Evolutionary conservation across 768 basidiomycete species (phyloP).

Genomic region (Tylopilus felleus): DNA sequence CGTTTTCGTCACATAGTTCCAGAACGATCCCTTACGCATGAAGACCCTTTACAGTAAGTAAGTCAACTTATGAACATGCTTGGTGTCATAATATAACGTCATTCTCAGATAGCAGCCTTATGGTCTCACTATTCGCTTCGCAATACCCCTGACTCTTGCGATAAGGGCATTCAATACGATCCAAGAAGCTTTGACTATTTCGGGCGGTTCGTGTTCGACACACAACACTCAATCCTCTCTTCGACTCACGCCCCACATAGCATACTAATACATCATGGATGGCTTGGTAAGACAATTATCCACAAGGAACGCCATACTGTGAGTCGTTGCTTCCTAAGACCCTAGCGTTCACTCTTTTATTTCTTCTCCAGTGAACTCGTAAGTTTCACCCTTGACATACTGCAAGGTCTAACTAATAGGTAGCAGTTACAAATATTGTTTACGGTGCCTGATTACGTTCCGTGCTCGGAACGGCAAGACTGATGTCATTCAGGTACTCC

Average conservation of each 20-base stretch:
- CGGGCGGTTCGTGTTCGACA: constrained; percentile 5
- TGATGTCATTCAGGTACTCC: background rate
- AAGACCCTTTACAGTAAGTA: constrained; percentile 3
- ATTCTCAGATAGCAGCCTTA: constrained; percentile 1
- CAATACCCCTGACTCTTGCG: background rate
- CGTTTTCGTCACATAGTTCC: background rate
- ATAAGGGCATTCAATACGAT: constrained; percentile 11
- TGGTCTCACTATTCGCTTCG: background rate
- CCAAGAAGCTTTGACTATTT: constrained; percentile 9
- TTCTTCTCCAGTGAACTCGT: constrained; percentile 4
- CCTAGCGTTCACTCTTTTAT: background rate
- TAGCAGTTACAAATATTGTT: background rate
- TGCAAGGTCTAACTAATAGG: background rate
- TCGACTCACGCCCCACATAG: background rate
- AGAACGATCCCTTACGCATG: background rate
- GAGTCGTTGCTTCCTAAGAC: background rate
- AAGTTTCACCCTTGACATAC: background rate
- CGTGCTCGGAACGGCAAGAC: background rate
- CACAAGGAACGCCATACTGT: background rate
- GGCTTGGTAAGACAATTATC: background rate
- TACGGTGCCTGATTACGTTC: background rate
- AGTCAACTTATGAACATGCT: background rate
- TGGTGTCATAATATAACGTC: background rate
- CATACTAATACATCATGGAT: constrained; percentile 1
- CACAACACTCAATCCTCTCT: background rate